Conservation (phyloP, 495 filamentous ascomycete genomes). For the Aspergillus leporis region DNA sequence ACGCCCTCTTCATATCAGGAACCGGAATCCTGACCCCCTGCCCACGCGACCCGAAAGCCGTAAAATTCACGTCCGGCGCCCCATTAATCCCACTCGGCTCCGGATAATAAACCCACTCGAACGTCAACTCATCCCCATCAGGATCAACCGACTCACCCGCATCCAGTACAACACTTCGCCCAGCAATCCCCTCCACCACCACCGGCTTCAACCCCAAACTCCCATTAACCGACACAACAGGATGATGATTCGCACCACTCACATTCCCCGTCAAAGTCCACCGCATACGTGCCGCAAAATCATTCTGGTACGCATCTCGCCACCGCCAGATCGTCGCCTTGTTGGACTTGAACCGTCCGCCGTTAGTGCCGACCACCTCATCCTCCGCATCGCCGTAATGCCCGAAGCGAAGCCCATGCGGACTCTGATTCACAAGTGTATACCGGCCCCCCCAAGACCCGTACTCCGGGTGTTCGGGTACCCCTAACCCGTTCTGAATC, state of each 20-base stretch:
- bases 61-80: slow-evolving; percentile 24
- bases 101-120: slow-evolving; percentile 42
- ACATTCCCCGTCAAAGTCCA: slow-evolving; percentile 35
- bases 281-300: slow-evolving; percentile 47
- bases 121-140: slow-evolving; percentile 33
- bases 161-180: slow-evolving; percentile 31
- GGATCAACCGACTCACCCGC: slow-evolving; percentile 38
- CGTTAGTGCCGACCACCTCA: slow-evolving; percentile 29
- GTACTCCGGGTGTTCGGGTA: slow-evolving; percentile 33
- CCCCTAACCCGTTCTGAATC: slow-evolving; percentile 45
- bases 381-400: slow-evolving; percentile 36
- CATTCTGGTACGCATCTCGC: slow-evolving; percentile 45
- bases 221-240: slow-evolving; percentile 40
- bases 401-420: slow-evolving; percentile 25
- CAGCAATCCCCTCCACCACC: slow-evolving; percentile 27
- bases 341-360: slow-evolving; percentile 31
- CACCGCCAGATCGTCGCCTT: slow-evolving; percentile 47
- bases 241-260: slow-evolving; percentile 34
- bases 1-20: slow-evolving; percentile 26
- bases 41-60: neutral
- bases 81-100: slow-evolving; percentile 37
- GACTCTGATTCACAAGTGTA: neutral
- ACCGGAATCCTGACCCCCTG: slow-evolving; percentile 28
- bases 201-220: slow-evolving; percentile 26
- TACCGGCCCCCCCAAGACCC: slow-evolving; percentile 15